Evolutionary conservation across 2,329 filamentous ascomycete genomes (phyloP).

Genomic region (Fusarium pseudograminearum): DNA sequence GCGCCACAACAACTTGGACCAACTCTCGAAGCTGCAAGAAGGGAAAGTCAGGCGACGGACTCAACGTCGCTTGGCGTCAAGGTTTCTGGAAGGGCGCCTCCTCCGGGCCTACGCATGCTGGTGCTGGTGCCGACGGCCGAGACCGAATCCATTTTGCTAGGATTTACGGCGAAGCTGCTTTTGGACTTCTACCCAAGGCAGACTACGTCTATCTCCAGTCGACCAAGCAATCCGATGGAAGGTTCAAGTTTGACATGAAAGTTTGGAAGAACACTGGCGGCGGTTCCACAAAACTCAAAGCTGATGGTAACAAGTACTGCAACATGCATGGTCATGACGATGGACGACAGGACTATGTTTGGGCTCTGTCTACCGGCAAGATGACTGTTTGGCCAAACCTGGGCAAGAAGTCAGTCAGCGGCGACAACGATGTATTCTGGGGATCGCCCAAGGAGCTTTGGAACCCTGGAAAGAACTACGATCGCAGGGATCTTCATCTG

Average conservation of each 20-base stretch:
- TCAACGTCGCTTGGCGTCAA: conserved; percentile 41
- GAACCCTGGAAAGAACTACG: neutral
- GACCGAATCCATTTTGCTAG: conserved; percentile 28
- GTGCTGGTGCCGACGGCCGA: neutral
- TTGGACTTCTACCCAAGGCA: conserved; percentile 1
- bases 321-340: conserved; percentile 29
- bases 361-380: conserved; percentile 17
- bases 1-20: conserved; percentile 38
- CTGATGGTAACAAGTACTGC: conserved; percentile 37
- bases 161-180: conserved; percentile 17
- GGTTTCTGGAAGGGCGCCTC: conserved; percentile 18
- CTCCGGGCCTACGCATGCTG: conserved; percentile 34
- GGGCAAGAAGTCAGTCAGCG: neutral
- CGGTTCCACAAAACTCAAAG: conserved; percentile 14
- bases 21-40: conserved; percentile 40
- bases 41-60: conserved; percentile 35
- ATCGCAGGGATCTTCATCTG: conserved; percentile 17
- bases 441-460: neutral
- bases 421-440: neutral
- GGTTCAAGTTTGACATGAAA: conserved; percentile 9
- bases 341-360: conserved; percentile 39
- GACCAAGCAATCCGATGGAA: neutral
- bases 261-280: conserved; percentile 19
- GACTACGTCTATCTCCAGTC: conserved; percentile 35
- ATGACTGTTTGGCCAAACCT: conserved; percentile 7